A percentile compares a stretch with the other conserved stretches of the same genome.
Evolutionary conservation across 2,329 filamentous ascomycete species (phyloP).

Genomic region (Endocalyx cinctus): DNA sequence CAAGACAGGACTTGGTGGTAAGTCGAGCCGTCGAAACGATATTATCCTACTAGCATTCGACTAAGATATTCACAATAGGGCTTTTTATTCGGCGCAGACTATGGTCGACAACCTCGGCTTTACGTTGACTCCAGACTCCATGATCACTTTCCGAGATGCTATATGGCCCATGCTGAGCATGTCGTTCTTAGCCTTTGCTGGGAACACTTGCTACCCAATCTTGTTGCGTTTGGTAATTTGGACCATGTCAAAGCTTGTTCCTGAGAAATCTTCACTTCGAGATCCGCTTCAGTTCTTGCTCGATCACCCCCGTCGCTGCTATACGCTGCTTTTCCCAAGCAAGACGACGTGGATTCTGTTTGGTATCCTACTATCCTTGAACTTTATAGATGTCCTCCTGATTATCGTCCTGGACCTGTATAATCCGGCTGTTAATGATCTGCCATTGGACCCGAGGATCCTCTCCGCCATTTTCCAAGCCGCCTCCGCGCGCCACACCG

Average conservation of each 20-base stretch:
- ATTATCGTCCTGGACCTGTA: slow-evolving; percentile 1
- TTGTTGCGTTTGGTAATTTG: slow-evolving; percentile 4
- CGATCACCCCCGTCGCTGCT: slow-evolving; percentile 4
- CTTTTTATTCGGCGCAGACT: too few relatives aligned
- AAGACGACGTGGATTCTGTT: slow-evolving; percentile 1
- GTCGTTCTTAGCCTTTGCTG: too few relatives aligned
- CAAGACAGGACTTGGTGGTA: too few relatives aligned
- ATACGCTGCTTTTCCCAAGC: slow-evolving; percentile 1
- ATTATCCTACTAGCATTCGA: slow-evolving; percentile 82
- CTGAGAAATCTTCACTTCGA: not conserved
- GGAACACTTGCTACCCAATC: slow-evolving; percentile 4
- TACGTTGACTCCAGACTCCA: too few relatives aligned
- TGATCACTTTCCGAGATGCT: too few relatives aligned
- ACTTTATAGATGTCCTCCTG: slow-evolving; percentile 1
- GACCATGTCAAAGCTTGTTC: slow-evolving; percentile 1
- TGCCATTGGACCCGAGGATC: not conserved
- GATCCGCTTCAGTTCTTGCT: slow-evolving; percentile 1
- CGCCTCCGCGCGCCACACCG: slow-evolving; percentile 3
- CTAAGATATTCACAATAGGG: slow-evolving; percentile 67
- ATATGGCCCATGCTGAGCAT: too few relatives aligned
- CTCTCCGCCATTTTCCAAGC: slow-evolving; percentile 8
- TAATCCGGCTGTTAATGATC: not conserved
- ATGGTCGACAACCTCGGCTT: too few relatives aligned
- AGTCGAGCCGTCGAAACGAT: too few relatives aligned
- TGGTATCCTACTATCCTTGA: not conserved